These are phyloP conservation scores for Cucurbita argyrosperma DNA, from an alignment of 306 rosid species.

Conservation along the genomic window DNA sequence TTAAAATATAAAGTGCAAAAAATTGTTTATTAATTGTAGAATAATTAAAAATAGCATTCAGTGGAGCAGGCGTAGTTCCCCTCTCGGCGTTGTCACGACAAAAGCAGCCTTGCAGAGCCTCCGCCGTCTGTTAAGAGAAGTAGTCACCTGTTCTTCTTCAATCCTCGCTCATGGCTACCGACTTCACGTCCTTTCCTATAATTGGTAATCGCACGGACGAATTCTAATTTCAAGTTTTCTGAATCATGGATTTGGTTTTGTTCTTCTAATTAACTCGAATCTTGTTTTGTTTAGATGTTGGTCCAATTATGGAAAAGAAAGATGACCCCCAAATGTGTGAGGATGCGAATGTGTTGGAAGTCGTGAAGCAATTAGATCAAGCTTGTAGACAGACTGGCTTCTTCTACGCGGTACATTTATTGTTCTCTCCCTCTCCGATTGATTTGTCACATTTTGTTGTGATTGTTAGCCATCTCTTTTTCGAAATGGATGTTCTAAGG, in stretches of 20 bases:
- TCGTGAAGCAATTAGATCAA: conserved; percentile 58
- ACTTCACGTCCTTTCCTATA: conserved; percentile 60
- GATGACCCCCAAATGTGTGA: conserved; percentile 60
- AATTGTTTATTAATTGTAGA: too few relatives aligned
- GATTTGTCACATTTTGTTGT: neutral
- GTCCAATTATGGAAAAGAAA: conserved; percentile 45
- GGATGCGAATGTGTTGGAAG: conserved; percentile 44
- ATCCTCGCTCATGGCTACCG: conserved; percentile 36
- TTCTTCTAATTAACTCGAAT: neutral
- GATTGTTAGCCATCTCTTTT: neutral
- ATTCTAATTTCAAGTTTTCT: neutral
- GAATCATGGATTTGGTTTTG: neutral
- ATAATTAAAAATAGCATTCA: too few relatives aligned
- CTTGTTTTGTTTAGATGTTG: conserved; percentile 36
- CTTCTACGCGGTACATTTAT: conserved; percentile 65
- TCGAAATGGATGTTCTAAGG: neutral
- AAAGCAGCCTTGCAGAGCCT: neutral
- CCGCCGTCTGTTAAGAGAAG: neutral
- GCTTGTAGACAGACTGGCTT: conserved; percentile 83
- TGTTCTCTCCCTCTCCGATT: neutral
- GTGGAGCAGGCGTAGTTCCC: too few relatives aligned
- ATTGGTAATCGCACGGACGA: conserved; percentile 31
- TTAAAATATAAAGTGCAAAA: too few relatives aligned
- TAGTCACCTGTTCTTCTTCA: neutral
- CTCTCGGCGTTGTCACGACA: too few relatives aligned